Percentiles rank a stretch among this genome's conserved stretches.
Conservation (phyloP, 768 basidiomycete species). For the Amanita rubescens region DNA sequence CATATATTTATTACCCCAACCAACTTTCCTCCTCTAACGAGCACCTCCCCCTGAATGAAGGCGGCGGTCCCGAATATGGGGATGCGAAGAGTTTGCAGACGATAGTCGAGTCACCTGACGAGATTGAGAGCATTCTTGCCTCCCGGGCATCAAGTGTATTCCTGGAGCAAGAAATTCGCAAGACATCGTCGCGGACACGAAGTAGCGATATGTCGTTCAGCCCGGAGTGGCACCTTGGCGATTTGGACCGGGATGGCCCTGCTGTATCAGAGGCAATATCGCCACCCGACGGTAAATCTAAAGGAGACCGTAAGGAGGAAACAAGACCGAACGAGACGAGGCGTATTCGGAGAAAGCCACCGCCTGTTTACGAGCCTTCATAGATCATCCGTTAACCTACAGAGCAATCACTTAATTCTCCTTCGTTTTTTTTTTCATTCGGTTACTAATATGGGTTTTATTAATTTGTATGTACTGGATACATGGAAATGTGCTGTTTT, state of each 20-base stretch:
- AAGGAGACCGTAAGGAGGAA: too few species aligned
- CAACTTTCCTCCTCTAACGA: too few species aligned
- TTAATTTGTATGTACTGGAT: too few species aligned
- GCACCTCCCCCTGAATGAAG: not conserved
- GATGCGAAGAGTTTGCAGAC: not conserved
- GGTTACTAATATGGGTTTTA: not conserved
- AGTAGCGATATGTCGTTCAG: not conserved
- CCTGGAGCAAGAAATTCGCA: too few species aligned
- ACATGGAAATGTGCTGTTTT: too few species aligned
- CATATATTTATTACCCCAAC: not conserved
- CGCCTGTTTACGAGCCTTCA: not conserved
- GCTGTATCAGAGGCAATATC: too few species aligned
- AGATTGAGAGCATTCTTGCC: not conserved
- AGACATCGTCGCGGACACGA: not conserved
- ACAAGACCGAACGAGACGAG: not conserved
- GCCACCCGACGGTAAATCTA: too few species aligned
- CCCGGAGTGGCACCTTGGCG: not conserved
- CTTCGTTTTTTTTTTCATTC: too few species aligned
- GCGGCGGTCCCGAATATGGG: not conserved
- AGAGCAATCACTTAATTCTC: too few species aligned
- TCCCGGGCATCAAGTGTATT: too few species aligned
- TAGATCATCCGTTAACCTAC: not conserved
- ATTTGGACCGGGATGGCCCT: not conserved
- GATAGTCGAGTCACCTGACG: slow-evolving; percentile 3
- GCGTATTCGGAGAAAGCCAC: not conserved